Conservation (phyloP, 768 basidiomycete species). For the Trametes meyenii region DNA sequence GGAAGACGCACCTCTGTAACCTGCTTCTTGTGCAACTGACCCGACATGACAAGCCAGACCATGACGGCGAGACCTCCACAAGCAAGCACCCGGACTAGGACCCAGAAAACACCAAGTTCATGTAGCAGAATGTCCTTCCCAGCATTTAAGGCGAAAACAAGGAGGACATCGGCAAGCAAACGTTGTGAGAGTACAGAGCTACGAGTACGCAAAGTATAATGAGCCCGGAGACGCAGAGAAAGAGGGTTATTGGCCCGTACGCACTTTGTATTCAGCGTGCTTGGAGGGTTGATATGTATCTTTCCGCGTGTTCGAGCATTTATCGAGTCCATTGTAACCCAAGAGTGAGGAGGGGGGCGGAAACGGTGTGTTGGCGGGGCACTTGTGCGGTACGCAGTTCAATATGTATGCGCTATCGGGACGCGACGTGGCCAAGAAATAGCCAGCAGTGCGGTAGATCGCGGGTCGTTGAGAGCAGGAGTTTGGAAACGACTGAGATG, state of each 20-base stretch:
- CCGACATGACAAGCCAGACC: constrained; percentile 59
- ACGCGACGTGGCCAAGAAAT: too few relatives aligned
- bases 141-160: constrained; percentile 62
- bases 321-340: constrained; percentile 30
- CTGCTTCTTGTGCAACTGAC: constrained; percentile 54
- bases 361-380: too few relatives aligned
- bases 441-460: too few relatives aligned
- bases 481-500: too few relatives aligned
- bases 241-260: constrained; percentile 25
- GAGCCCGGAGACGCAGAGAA: not conserved
- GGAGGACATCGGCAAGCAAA: constrained; percentile 61
- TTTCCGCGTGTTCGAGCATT: constrained; percentile 42
- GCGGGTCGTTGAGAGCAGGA: too few relatives aligned
- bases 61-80: constrained; percentile 69
- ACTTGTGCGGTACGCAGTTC: too few relatives aligned
- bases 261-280: constrained; percentile 16
- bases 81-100: constrained; percentile 71
- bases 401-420: too few relatives aligned
- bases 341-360: too few relatives aligned
- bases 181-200: constrained; percentile 57
- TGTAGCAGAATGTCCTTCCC: constrained; percentile 69
- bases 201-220: constrained; percentile 21
- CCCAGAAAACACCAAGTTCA: constrained; percentile 76
- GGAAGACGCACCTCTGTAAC: constrained; percentile 57
- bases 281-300: constrained; percentile 34